Evolutionary conservation across 2,329 filamentous ascomycete species (phyloP).

Genomic region (Diaporthe sp.): DNA sequence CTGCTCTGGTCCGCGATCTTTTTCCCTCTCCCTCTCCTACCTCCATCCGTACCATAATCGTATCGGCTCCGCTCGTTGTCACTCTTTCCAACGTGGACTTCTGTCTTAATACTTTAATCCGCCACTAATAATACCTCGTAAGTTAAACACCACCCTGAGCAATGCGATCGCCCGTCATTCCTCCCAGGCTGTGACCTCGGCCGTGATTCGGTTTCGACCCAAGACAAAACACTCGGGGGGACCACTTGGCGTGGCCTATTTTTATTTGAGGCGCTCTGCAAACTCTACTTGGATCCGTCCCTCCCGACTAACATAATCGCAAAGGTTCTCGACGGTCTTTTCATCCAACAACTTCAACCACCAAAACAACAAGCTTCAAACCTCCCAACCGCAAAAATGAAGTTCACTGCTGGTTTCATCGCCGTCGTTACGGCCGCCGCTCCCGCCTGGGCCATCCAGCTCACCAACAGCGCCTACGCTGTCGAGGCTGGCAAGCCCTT

Average conservation of each 20-base stretch:
- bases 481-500: constrained; percentile 56
- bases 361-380: constrained; percentile 32
- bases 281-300: not conserved
- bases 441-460: constrained; percentile 44
- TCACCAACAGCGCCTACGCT: constrained; percentile 49
- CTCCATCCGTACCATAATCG: constrained; percentile 8
- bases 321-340: constrained; percentile 3
- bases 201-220: constrained; percentile 12
- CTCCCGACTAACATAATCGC: constrained; percentile 3
- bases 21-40: not conserved
- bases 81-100: constrained; percentile 29
- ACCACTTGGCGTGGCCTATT: constrained; percentile 16
- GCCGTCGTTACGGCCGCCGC: constrained; percentile 51
- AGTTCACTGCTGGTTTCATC: constrained; percentile 53
- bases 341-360: constrained; percentile 30
- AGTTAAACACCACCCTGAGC: not conserved
- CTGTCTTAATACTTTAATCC: constrained; percentile 26
- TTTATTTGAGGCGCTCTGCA: constrained; percentile 11
- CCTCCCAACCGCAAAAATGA: constrained; percentile 52
- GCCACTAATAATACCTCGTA: constrained; percentile 24
- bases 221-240: constrained; percentile 1
- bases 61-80: constrained; percentile 32
- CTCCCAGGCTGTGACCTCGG: not conserved
- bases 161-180: constrained; percentile 17
- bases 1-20: not conserved